phyloP scores from a whole-genome alignment of 2,329 filamentous ascomycete genomes.

The Phaeosphaeriaceae sp. region DNA sequence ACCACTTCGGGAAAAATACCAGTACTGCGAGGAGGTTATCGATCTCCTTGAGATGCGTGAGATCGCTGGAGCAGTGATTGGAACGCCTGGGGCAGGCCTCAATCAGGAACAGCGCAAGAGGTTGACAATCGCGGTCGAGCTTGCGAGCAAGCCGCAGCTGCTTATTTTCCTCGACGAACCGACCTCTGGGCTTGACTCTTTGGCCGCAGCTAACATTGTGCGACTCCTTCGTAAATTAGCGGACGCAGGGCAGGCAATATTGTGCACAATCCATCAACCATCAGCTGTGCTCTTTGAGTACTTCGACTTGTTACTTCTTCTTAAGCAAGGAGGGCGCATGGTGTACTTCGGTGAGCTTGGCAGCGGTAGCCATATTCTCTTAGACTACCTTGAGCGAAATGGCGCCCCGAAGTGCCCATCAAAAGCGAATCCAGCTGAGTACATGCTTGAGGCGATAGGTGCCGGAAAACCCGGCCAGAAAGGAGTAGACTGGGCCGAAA shows the following conservation, averaged over 20 bases:
- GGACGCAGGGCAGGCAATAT: slow-evolving; percentile 1
- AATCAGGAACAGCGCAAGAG: slow-evolving; percentile 68
- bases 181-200: slow-evolving; percentile 72
- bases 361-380: slow-evolving; percentile 67
- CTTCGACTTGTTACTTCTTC: slow-evolving; percentile 78
- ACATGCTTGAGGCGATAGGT: slow-evolving; percentile 64
- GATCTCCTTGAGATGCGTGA: slow-evolving; percentile 65
- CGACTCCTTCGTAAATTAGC: slow-evolving; percentile 1
- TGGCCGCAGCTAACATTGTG: slow-evolving; percentile 60
- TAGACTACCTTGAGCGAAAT: slow-evolving; percentile 74
- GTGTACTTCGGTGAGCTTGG: slow-evolving; percentile 83
- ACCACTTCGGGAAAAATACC: slow-evolving; percentile 57
- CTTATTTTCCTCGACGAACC: slow-evolving; percentile 77
- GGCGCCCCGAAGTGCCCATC: slow-evolving; percentile 66
- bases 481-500: background rate
- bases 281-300: slow-evolving; percentile 85
- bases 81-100: slow-evolving; percentile 60
- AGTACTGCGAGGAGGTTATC: slow-evolving; percentile 65
- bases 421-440: slow-evolving; percentile 80
- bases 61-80: slow-evolving; percentile 65
- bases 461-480: background rate
- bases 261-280: slow-evolving; percentile 6
- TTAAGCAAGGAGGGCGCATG: slow-evolving; percentile 72
- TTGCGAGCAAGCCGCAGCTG: slow-evolving; percentile 64
- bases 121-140: slow-evolving; percentile 63